phyloP scores from a whole-genome alignment of 371 early-diverging fungal genomes.

The Mucor indicus region DNA sequence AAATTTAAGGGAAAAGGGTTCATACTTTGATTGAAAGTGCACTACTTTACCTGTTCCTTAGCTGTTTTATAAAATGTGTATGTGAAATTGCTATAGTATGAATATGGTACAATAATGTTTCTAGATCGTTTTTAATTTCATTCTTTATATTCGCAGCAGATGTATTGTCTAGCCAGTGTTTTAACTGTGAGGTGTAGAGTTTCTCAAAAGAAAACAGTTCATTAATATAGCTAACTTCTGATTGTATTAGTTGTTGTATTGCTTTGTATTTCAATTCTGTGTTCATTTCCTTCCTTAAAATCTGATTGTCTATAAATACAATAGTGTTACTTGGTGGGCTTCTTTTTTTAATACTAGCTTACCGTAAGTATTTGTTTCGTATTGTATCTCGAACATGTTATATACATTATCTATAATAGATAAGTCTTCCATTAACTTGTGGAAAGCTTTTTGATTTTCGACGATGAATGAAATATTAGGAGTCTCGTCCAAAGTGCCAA shows the following conservation, averaged over 20 bases:
- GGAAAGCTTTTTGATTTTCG: constrained; percentile 2
- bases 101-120: constrained; percentile 6
- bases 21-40: no score
- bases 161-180: no score
- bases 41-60: constrained; percentile 20
- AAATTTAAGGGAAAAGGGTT: no score
- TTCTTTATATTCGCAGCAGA: no score
- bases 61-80: constrained; percentile 4
- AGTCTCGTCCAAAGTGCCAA: no score
- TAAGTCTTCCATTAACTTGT: constrained; percentile 15
- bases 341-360: background rate
- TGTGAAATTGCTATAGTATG: constrained; percentile 1
- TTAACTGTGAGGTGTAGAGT: no score
- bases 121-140: no score
- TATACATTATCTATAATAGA: constrained; percentile 12
- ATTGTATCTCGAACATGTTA: constrained; percentile 5
- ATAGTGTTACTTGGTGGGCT: background rate
- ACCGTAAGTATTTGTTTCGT: constrained; percentile 3
- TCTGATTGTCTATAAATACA: background rate
- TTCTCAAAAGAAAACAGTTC: no score
- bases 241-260: no score
- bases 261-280: no score
- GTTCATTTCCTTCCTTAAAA: background rate
- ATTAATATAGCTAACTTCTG: no score
- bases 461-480: constrained; percentile 11